Conservation (phyloP, 1,139 yeast genomes). For the Zygosaccharomyces sapae region DNA sequence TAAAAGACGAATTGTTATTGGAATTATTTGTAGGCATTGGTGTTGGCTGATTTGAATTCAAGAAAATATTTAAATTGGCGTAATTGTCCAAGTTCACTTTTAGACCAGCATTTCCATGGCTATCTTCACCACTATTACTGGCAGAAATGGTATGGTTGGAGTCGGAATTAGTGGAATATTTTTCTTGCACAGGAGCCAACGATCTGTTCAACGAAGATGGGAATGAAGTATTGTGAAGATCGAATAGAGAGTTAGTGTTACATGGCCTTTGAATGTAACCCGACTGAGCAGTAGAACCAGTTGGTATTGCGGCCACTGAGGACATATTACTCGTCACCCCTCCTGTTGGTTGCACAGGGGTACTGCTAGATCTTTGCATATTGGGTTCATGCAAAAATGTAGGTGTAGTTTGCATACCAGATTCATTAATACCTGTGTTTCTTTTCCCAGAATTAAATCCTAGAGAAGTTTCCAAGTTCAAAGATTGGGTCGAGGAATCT, state of each 20-base stretch:
- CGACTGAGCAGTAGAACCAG: neutral
- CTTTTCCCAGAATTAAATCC: neutral
- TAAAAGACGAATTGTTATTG: too few species aligned
- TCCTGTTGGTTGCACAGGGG: slow-evolving; percentile 6
- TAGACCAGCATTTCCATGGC: slow-evolving; percentile 4
- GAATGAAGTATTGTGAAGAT: slow-evolving; percentile 17
- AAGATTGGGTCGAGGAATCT: slow-evolving; percentile 1
- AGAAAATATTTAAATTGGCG: slow-evolving; percentile 21
- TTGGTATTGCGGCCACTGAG: neutral
- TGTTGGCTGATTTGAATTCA: slow-evolving; percentile 11
- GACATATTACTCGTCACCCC: neutral
- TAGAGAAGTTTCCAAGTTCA: neutral
- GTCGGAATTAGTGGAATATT: slow-evolving; percentile 9
- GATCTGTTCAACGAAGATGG: slow-evolving; percentile 18
- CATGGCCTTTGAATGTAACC: neutral
- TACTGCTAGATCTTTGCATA: slow-evolving; percentile 17
- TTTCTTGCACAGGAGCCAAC: slow-evolving; percentile 8
- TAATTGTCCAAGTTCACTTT: slow-evolving; percentile 15
- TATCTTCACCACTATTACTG: slow-evolving; percentile 1
- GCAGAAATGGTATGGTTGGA: slow-evolving; percentile 1
- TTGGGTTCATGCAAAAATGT: slow-evolving; percentile 8
- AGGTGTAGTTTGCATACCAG: neutral
- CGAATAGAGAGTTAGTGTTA: slow-evolving; percentile 21
- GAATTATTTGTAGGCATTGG: too few species aligned
- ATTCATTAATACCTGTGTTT: neutral